These are phyloP conservation scores for Uromyces viciae-fabae DNA, from an alignment of 1,284 basidiomycete genomes.

Conservation along the genomic window DNA sequence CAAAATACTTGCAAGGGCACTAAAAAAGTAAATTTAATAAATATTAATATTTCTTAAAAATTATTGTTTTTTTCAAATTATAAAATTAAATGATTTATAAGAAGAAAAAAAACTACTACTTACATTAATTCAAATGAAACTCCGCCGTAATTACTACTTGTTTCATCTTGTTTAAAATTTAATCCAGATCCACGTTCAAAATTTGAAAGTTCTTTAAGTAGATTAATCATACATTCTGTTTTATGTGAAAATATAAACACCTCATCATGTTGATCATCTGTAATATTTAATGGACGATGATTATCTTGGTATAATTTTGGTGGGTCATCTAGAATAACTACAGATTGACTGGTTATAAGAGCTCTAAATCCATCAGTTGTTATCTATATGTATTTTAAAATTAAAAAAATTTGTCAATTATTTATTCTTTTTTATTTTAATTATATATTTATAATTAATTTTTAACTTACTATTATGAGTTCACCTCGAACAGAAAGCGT, in stretches of 20 bases:
- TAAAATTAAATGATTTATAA: background rate
- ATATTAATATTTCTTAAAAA: background rate
- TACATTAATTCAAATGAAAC: slow-evolving; percentile 12
- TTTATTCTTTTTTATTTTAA: background rate
- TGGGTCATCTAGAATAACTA: slow-evolving; percentile 3
- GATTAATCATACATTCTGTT: background rate
- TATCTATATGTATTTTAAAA: background rate
- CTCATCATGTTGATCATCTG: background rate
- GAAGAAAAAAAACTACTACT: background rate
- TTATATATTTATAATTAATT: too few species aligned
- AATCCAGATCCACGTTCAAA: background rate
- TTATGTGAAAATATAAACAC: background rate
- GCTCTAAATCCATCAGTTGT: slow-evolving; percentile 9
- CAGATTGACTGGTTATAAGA: background rate
- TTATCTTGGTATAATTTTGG: background rate
- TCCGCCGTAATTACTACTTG: background rate
- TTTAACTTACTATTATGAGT: background rate
- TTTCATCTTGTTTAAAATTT: background rate
- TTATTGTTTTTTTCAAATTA: background rate
- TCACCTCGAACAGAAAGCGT: background rate
- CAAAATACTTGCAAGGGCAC: slow-evolving; percentile 18
- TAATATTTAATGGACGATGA: background rate
- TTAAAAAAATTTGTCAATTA: background rate
- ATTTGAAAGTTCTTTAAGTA: slow-evolving; percentile 8
- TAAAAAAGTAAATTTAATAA: too few species aligned